Conservation (phyloP, 371 early-diverging fungal species). For the Coemansia sp. region DNA sequence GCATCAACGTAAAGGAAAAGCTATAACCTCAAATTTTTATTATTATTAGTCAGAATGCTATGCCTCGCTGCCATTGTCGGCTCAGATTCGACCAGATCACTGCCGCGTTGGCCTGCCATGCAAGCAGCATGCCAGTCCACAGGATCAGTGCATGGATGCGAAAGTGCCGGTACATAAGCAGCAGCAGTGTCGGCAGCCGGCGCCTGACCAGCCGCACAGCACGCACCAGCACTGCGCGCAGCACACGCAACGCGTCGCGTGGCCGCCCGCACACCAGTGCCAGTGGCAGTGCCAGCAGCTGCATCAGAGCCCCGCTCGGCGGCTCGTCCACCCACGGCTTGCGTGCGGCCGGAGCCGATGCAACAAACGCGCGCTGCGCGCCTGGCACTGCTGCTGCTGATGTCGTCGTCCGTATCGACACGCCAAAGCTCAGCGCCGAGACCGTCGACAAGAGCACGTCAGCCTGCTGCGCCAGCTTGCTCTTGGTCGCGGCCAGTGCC, state of each 20-base stretch:
- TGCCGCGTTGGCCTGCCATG: constrained; percentile 41
- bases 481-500: constrained; percentile 32
- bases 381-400: background rate
- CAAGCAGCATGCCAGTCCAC: constrained; percentile 35
- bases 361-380: background rate
- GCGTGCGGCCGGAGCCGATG: background rate
- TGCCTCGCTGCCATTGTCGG: constrained; percentile 28
- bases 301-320: constrained; percentile 2
- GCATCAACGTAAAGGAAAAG: constrained; percentile 20
- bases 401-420: constrained; percentile 12
- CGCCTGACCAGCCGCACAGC: constrained; percentile 5
- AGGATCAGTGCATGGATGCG: constrained; percentile 30
- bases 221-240: constrained; percentile 6
- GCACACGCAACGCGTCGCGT: constrained; percentile 6
- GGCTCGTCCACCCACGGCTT: no score
- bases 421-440: constrained; percentile 43
- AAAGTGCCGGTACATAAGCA: constrained; percentile 37
- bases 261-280: constrained; percentile 31
- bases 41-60: constrained; percentile 9
- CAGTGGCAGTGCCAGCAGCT: constrained; percentile 34
- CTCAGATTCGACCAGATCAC: constrained; percentile 34
- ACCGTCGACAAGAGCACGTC: constrained; percentile 48
- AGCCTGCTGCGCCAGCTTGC: constrained; percentile 42
- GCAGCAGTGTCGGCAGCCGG: constrained; percentile 22
- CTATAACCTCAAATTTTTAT: no score